phyloP scores from a whole-genome alignment of 2,329 filamentous ascomycete species.

The Huntiella savannae region DNA sequence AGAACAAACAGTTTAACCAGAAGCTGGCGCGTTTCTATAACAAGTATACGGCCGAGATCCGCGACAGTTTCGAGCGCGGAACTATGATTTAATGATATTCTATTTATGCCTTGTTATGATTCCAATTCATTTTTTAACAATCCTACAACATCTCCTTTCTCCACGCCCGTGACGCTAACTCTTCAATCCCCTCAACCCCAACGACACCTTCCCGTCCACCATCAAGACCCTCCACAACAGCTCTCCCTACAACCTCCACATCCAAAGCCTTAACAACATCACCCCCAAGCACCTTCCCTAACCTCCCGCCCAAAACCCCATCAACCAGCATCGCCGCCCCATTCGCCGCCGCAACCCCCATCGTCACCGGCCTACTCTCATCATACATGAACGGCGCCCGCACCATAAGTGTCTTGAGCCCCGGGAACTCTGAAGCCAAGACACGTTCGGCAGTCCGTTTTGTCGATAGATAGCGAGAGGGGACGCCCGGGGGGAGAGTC shows the following conservation, averaged over 20 bases:
- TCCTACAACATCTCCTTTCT: conserved; percentile 68
- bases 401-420: conserved; percentile 63
- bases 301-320: conserved; percentile 50
- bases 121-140: conserved; percentile 10
- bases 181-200: conserved; percentile 62
- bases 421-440: conserved; percentile 53
- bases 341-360: conserved; percentile 65
- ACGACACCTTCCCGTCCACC: conserved; percentile 54
- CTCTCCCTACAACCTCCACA: conserved; percentile 72
- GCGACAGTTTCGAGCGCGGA: conserved; percentile 92
- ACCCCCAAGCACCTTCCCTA: conserved; percentile 59
- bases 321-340: conserved; percentile 62
- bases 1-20: conserved; percentile 99
- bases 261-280: conserved; percentile 64
- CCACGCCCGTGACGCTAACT: conserved; percentile 66
- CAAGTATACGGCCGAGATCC: conserved; percentile 92
- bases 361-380: conserved; percentile 56
- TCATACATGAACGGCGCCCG: conserved; percentile 84
- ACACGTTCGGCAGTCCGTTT: conserved; percentile 77
- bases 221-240: conserved; percentile 75
- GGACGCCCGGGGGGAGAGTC: conserved; percentile 67
- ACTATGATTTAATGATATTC: conserved; percentile 55
- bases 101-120: conserved; percentile 1
- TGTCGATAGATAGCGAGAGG: conserved; percentile 68
- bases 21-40: conserved; percentile 94